Percentiles rank a stretch among this genome's conserved stretches.
These are phyloP conservation scores for Streptanthus diversifolius DNA, from an alignment of 345 rosid species.

Conservation along the genomic window DNA sequence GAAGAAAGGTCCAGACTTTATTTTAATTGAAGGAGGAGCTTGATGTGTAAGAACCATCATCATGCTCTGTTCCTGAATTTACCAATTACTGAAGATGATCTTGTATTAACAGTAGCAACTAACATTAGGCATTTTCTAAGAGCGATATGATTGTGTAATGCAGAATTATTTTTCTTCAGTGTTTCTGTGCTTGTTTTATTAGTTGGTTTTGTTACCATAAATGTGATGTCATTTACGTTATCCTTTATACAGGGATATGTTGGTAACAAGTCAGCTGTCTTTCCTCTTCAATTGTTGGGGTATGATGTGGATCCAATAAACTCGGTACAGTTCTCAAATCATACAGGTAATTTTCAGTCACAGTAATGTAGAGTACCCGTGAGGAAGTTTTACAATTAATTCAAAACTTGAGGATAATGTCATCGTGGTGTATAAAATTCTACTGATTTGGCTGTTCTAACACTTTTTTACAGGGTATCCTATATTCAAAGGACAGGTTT, in stretches of 20 bases:
- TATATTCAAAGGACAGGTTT: slow-evolving; percentile 86
- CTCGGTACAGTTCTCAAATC: slow-evolving; percentile 97
- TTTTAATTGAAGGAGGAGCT: neutral
- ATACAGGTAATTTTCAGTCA: slow-evolving; percentile 73
- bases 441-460: slow-evolving; percentile 13
- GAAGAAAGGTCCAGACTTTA: neutral
- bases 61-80: neutral
- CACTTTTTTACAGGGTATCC: slow-evolving; percentile 69
- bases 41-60: neutral
- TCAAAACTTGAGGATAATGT: slow-evolving; percentile 33
- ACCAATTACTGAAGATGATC: neutral
- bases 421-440: neutral
- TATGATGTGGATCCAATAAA: slow-evolving; percentile 95
- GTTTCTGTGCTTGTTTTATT: too few species aligned
- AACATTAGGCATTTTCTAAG: neutral
- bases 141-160: neutral
- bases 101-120: too few species aligned
- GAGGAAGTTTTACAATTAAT: slow-evolving; percentile 28
- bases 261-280: slow-evolving; percentile 95
- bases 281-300: slow-evolving; percentile 92
- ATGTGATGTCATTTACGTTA: neutral
- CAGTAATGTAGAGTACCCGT: slow-evolving; percentile 33
- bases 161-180: too few species aligned
- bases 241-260: slow-evolving; percentile 71
- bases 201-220: neutral